Evolutionary conservation across 352 stramenopile genomes (phyloP), one percentile per base, ranked within the genome.

Genomic region (Paralagenidium karlingii): DNA sequence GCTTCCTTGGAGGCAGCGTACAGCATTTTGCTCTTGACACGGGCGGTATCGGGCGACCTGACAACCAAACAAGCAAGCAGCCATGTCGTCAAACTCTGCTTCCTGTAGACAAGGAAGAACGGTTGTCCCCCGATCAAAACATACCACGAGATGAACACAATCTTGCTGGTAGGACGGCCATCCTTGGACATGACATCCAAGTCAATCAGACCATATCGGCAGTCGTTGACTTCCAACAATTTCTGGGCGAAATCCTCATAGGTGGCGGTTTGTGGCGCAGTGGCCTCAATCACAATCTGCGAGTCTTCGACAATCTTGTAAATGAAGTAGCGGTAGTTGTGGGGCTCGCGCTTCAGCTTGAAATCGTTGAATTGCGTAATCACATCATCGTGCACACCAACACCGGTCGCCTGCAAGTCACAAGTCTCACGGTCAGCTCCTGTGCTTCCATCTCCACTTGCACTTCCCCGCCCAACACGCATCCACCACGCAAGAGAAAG

Each of bases 241-340:
- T 87, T 85, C 40, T 55, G 55, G 38, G 65, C 63, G 58, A 95
- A 94, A 55, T 95, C 79, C 38, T 94, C 69, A 58, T 90, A 95
- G 26, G 60, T 85, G 51, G 94, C 81, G 9, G 43, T 53, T 34
- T 63, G 56, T 21, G 66, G 58, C 22, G 86, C 87, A 28, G 67
- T 77, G 22, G 81, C 78, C 26, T 95, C 85, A 56, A 97, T 95
- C 31, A 94, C 75, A 42, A 98, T 96, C 61, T 96, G 82, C 55
- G 66, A 77, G 65, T 97, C 75, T 45, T 75, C 68, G 42, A 90
- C 79, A 52, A 97, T 97, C 71, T 95, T 94, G 77, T 96, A 97
- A 62, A 96, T 91, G 54, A 96, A 96, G 82, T 96, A 97, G 47
- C 88, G 84, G 59, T 78, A 86, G 55, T 96, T 94, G 63, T 91